Evolutionary conservation across 371 early-diverging fungal genomes (phyloP).

Genomic region (Mortierella sp.): DNA sequence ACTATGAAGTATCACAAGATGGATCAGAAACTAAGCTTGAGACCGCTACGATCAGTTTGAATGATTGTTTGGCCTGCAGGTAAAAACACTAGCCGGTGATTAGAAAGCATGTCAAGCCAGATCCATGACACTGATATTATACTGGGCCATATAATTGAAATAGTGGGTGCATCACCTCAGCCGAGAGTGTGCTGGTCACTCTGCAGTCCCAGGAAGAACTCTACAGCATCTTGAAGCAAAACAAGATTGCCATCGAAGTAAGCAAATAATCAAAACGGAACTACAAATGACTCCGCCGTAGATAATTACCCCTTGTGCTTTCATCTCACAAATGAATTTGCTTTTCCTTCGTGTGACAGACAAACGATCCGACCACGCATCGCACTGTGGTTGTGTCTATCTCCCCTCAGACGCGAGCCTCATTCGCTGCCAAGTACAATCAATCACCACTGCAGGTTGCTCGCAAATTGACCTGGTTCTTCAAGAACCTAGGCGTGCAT

Average conservation of each 20-base stretch:
- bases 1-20: constrained; percentile 89
- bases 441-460: constrained; percentile 72
- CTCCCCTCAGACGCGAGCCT: constrained; percentile 93
- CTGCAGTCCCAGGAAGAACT: constrained; percentile 94
- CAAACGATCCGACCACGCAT: constrained; percentile 58
- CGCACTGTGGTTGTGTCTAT: constrained; percentile 82
- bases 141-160: too few species aligned
- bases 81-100: constrained; percentile 45
- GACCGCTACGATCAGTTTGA: constrained; percentile 86
- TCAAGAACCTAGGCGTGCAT: constrained; percentile 83
- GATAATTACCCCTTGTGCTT: neutral
- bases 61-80: constrained; percentile 98
- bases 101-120: neutral
- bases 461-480: constrained; percentile 69
- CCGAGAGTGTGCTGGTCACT: constrained; percentile 92
- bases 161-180: constrained; percentile 97
- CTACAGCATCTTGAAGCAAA: constrained; percentile 75
- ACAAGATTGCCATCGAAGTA: constrained; percentile 61
- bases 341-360: constrained; percentile 18
- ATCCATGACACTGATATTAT: too few species aligned
- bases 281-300: neutral
- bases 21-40: constrained; percentile 85
- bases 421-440: constrained; percentile 88
- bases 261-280: neutral
- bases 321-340: neutral